Percentiles rank a stretch among this genome's conserved stretches.
Conservation (phyloP, 441 rosid genomes). For the Adansonia rubrostipa region DNA sequence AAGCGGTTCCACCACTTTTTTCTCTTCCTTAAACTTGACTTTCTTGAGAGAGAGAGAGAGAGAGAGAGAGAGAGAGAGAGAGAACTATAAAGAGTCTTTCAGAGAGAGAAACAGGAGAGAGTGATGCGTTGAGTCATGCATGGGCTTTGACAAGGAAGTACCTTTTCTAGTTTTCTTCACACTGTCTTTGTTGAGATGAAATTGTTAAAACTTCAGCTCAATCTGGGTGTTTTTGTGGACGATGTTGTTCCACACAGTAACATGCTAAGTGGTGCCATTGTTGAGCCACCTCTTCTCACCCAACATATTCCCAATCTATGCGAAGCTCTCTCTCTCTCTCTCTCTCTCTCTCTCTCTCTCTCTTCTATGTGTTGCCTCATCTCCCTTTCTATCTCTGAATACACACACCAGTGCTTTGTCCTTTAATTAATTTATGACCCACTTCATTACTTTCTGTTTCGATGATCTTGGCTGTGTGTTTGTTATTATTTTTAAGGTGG, state of each 20-base stretch:
- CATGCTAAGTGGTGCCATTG: conserved; percentile 34
- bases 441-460: conserved; percentile 22
- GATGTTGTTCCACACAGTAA: conserved; percentile 21
- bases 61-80: too few species aligned
- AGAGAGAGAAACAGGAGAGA: background rate
- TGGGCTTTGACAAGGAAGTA: conserved; percentile 38
- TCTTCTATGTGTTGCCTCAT: conserved; percentile 21
- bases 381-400: too few species aligned
- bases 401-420: background rate
- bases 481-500: conserved; percentile 6
- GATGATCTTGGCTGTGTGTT: conserved; percentile 17
- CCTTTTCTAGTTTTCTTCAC: conserved; percentile 27
- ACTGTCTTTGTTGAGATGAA: conserved; percentile 28
- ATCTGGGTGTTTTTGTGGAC: conserved; percentile 30
- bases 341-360: too few species aligned
- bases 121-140: conserved; percentile 34
- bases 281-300: conserved; percentile 27
- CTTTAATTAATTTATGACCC: background rate
- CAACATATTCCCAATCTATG: conserved; percentile 26
- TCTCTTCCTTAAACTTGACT: background rate
- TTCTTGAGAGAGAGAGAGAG: conserved; percentile 23
- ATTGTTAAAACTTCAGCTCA: conserved; percentile 8
- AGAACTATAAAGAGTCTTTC: background rate
- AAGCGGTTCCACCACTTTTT: background rate
- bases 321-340: conserved; percentile 24